Conservation (phyloP, 2,329 filamentous ascomycete genomes). For the Calonectria crousiana region DNA sequence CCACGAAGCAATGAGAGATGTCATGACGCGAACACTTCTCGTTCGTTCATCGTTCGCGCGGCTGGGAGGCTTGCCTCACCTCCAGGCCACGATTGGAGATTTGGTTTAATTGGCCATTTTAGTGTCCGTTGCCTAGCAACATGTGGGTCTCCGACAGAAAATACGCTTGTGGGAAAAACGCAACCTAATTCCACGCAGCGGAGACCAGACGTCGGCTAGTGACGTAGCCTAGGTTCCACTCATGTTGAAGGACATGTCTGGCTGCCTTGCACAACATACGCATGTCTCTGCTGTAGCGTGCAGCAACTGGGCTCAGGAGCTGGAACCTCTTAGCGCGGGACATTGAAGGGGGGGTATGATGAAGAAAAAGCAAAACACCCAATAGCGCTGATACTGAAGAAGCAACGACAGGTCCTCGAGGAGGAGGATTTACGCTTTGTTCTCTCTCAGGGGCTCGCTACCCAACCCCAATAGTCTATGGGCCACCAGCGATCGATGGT, state of each 20-base stretch:
- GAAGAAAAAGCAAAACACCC: not conserved
- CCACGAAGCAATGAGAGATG: not conserved
- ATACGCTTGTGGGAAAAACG: constrained; percentile 13
- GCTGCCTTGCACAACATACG: not conserved
- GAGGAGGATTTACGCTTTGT: not conserved
- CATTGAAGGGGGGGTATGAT: not conserved
- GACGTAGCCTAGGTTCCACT: constrained; percentile 40
- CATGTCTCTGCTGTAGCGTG: constrained; percentile 12
- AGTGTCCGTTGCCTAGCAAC: constrained; percentile 40
- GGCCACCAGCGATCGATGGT: not conserved
- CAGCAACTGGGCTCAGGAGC: not conserved
- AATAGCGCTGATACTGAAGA: not conserved
- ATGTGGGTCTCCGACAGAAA: not conserved
- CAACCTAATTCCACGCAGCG: constrained; percentile 29
- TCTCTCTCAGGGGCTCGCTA: not conserved
- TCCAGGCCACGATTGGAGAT: constrained; percentile 24
- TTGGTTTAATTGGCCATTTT: constrained; percentile 22
- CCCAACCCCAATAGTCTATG: not conserved
- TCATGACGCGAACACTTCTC: constrained; percentile 16
- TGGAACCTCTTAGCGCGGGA: not conserved
- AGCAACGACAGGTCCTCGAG: not conserved
- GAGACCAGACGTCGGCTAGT: constrained; percentile 39
- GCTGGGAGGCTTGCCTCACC: constrained; percentile 9
- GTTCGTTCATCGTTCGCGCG: constrained; percentile 12
- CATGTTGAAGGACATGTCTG: constrained; percentile 14